These are phyloP conservation scores for Solanum lycopersicoides DNA, from an alignment of 257 asterid genomes.

Conservation along the genomic window DNA sequence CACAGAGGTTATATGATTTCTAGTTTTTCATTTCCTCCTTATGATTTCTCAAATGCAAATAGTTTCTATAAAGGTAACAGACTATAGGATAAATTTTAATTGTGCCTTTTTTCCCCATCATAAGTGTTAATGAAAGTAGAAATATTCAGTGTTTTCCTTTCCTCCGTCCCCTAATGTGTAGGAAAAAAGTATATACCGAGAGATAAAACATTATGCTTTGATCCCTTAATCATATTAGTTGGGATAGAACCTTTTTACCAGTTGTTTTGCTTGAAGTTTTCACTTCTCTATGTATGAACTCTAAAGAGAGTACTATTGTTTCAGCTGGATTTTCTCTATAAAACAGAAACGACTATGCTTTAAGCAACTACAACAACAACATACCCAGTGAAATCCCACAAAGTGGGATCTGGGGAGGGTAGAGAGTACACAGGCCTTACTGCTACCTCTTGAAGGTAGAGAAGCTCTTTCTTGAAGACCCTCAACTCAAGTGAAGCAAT, in stretches of 20 bases:
- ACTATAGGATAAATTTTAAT: not conserved
- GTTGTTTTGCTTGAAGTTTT: not conserved
- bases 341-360: not conserved
- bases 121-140: not conserved
- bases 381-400: not conserved
- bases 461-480: too few relatives aligned
- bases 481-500: too few relatives aligned
- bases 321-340: not conserved
- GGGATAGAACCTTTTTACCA: not conserved
- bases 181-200: not conserved
- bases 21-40: not conserved
- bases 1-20: constrained; percentile 46
- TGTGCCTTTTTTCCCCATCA: not conserved
- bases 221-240: not conserved
- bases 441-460: not conserved
- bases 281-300: not conserved
- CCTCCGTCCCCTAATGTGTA: not conserved
- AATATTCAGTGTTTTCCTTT: not conserved
- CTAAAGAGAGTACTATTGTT: not conserved
- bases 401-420: not conserved
- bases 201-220: not conserved
- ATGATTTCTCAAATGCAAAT: not conserved
- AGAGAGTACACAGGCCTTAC: not conserved
- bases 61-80: not conserved
- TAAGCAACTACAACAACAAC: not conserved